Percentiles rank a stretch among this genome's conserved stretches.
Evolutionary conservation across 1,139 yeast genomes (phyloP).

Genomic region (Hansenula anomala): DNA sequence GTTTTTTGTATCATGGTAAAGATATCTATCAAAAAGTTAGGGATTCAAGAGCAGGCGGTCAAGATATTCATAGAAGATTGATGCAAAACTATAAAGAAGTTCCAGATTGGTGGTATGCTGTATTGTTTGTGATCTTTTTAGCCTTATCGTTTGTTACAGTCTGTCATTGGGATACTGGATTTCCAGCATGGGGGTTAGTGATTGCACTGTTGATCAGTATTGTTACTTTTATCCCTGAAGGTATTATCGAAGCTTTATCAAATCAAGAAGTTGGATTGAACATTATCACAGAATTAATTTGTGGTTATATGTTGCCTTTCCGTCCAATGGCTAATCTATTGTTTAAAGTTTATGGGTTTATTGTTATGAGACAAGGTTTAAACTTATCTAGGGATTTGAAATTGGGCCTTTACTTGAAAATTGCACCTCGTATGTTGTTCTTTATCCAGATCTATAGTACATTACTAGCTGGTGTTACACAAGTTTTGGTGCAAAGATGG

Average conservation of each 20-base stretch:
- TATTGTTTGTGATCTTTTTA: conserved; percentile 28
- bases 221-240: conserved; percentile 33
- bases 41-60: conserved; percentile 29
- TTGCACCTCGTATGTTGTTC: conserved; percentile 42
- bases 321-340: conserved; percentile 33
- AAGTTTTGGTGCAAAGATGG: conserved; percentile 33
- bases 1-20: conserved; percentile 34
- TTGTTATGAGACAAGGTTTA: conserved; percentile 52
- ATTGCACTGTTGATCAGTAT: conserved; percentile 30
- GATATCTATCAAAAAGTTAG: conserved; percentile 29
- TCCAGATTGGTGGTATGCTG: conserved; percentile 37
- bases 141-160: conserved; percentile 31
- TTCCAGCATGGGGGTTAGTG: conserved; percentile 35
- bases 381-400: conserved; percentile 50
- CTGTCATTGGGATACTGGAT: conserved; percentile 27
- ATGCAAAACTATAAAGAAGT: conserved; percentile 32
- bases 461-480: conserved; percentile 34
- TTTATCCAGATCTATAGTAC: conserved; percentile 41
- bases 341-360: conserved; percentile 36
- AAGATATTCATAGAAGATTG: conserved; percentile 36
- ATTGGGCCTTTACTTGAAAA: conserved; percentile 50
- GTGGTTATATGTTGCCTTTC: conserved; percentile 32
- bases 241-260: conserved; percentile 33
- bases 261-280: conserved; percentile 38
- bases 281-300: conserved; percentile 31